Evolutionary conservation across 805 yeast species (phyloP).

Genomic region (Pichia cephalocereana): DNA sequence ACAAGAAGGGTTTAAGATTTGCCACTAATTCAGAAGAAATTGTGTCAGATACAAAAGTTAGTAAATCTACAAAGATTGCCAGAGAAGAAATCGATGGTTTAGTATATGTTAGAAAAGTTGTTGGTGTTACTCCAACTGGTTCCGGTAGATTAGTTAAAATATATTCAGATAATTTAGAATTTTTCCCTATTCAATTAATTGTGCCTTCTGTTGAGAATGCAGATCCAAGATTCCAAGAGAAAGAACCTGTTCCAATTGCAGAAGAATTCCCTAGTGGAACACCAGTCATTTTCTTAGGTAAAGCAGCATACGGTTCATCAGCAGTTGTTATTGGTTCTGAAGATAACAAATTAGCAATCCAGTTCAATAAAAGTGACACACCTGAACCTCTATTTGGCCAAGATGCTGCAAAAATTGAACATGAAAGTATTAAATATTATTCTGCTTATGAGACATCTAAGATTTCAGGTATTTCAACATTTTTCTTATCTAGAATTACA

Average conservation of each 20-base stretch:
- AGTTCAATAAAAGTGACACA: slow-evolving; percentile 42
- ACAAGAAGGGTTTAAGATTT: slow-evolving; percentile 42
- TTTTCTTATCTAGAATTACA: slow-evolving; percentile 69
- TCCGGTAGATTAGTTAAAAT: slow-evolving; percentile 76
- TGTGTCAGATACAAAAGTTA: slow-evolving; percentile 5
- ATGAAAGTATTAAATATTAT: slow-evolving; percentile 44
- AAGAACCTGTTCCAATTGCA: slow-evolving; percentile 66
- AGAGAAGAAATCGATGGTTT: slow-evolving; percentile 38
- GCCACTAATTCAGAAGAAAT: slow-evolving; percentile 8
- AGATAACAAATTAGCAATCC: slow-evolving; percentile 31
- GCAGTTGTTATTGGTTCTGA: slow-evolving; percentile 58
- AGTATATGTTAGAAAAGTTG: slow-evolving; percentile 63
- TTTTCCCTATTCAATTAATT: slow-evolving; percentile 70
- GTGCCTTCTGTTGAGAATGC: slow-evolving; percentile 65
- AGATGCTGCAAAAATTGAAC: slow-evolving; percentile 49
- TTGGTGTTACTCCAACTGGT: slow-evolving; percentile 63
- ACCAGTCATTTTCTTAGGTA: slow-evolving; percentile 73
- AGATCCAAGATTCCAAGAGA: slow-evolving; percentile 66
- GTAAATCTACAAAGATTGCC: background rate
- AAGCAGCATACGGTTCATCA: slow-evolving; percentile 78
- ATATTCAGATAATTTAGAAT: slow-evolving; percentile 41
- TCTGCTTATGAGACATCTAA: slow-evolving; percentile 60
- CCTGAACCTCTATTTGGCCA: slow-evolving; percentile 62
- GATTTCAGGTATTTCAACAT: slow-evolving; percentile 45
- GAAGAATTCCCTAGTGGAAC: slow-evolving; percentile 74